A percentile compares a stretch with the other conserved stretches of the same genome.
Evolutionary conservation across 805 yeast species (phyloP).

Genomic region (Wickerhamiella siamensis): DNA sequence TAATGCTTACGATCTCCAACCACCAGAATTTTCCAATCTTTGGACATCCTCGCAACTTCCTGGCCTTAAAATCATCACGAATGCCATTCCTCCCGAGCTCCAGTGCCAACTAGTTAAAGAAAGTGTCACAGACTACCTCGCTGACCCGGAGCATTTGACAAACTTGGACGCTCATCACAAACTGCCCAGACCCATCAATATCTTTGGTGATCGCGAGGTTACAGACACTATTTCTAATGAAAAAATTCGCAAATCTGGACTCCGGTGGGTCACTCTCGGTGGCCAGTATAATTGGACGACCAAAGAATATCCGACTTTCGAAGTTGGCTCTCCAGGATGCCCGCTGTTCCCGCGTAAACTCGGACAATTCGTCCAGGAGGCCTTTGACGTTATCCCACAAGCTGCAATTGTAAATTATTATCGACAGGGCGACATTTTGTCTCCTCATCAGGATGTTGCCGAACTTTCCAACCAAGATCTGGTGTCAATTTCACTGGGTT

Average conservation of each 20-base stretch:
- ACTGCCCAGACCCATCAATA: slow-evolving; percentile 22
- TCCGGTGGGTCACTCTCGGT: slow-evolving; percentile 35
- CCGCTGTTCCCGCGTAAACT: slow-evolving; percentile 23
- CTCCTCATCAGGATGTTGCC: slow-evolving; percentile 33
- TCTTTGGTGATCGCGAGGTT: slow-evolving; percentile 14
- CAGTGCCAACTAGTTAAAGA: slow-evolving; percentile 23
- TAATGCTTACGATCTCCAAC: slow-evolving; percentile 4
- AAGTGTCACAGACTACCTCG: slow-evolving; percentile 23
- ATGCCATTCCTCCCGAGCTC: slow-evolving; percentile 14
- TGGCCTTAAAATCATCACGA: slow-evolving; percentile 23
- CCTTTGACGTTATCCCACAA: slow-evolving; percentile 23
- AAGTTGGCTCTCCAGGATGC: slow-evolving; percentile 20
- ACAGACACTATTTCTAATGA: slow-evolving; percentile 6
- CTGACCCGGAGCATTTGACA: slow-evolving; percentile 23
- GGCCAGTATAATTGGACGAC: slow-evolving; percentile 34
- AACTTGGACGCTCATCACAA: slow-evolving; percentile 26
- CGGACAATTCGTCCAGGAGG: slow-evolving; percentile 13
- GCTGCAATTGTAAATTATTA: slow-evolving; percentile 32
- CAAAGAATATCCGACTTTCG: slow-evolving; percentile 29
- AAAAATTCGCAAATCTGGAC: slow-evolving; percentile 17
- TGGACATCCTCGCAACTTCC: slow-evolving; percentile 23
- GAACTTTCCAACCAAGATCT: slow-evolving; percentile 26
- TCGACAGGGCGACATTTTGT: slow-evolving; percentile 30
- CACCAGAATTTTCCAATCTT: neutral
- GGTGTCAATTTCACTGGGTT: slow-evolving; percentile 28